Base-by-base conservation (phyloP, 2,329 filamentous ascomycete genomes). In the Ophiostoma novo-ulmi region DNA sequence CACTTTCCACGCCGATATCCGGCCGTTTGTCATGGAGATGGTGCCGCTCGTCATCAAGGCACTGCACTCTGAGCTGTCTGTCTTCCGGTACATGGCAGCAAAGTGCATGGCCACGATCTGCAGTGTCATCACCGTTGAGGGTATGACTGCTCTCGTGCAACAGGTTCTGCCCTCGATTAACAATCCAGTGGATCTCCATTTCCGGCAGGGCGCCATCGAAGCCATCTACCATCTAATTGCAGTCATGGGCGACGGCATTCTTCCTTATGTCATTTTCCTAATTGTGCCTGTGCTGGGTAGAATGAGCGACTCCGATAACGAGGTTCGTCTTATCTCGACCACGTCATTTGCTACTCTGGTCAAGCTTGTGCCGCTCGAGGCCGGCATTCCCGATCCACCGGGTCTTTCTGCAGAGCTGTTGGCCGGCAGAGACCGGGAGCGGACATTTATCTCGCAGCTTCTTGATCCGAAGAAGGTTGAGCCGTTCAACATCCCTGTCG, bases 271-370 rank as follows among this genome's bases (percentile, higher is more conserved):
- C 73, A 97, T 99, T 76, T 99, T 99, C 87, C 87, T 99, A 74
- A 96, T 99, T 72, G 96, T 98, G 14, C 95, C 95, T 17, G 95
- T 99, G 4, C 85, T 99, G 68, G 95, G 95, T 70, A 90, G 95
- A 64, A 99, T 99, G 95, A 98, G 95, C 78, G 95, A 99, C 79
- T 97, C 94, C 0, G 94, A 99, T 78, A 94, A 96, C 74, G 95
- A 98, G 77, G 91, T 99, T 70, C 90, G 95, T 70, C 85, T 98
- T 7, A 91, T 99, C 70, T 93, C 95, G 4, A 99, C 95, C 0
- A 99, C 95, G 0, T 96, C 95, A 1, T 99, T 99, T 77, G 95
- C 95, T 1, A 98, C 95, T 0, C 84, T 99, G 8, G 95, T 99
- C 75, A 99, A 99, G 81, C 87, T 99, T 68, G 95, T 99, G 69